Evolutionary conservation across 768 basidiomycete species (phyloP).

Genomic region (Leucocoprinus birnbaumii): DNA sequence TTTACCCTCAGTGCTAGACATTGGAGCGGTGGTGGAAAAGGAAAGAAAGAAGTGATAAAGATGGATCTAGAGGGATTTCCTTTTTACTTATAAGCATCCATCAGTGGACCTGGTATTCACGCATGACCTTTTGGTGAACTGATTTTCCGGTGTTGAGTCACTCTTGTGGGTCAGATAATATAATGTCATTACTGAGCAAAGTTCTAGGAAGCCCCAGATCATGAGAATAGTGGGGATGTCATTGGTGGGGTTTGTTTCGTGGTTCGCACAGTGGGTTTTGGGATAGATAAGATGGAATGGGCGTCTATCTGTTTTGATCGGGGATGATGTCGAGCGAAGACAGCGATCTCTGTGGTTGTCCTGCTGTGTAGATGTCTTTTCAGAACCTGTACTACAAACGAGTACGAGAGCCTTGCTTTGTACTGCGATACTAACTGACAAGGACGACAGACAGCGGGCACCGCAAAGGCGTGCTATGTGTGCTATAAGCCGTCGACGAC

Average conservation of each 20-base stretch:
- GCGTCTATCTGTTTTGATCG: not conserved
- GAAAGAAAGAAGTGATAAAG: constrained; percentile 20
- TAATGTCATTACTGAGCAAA: not conserved
- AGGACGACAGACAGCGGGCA: constrained; percentile 65
- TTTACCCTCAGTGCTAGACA: constrained; percentile 78
- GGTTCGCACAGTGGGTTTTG: constrained; percentile 4
- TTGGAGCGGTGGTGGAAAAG: constrained; percentile 28
- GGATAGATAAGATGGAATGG: constrained; percentile 1
- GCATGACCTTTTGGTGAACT: constrained; percentile 8
- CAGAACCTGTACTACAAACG: constrained; percentile 88
- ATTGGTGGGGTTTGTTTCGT: not conserved
- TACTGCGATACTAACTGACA: constrained; percentile 12
- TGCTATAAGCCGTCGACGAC: constrained; percentile 80
- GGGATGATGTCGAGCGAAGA: not conserved
- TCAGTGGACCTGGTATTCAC: not conserved
- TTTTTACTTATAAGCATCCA: constrained; percentile 1
- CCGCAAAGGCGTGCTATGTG: constrained; percentile 73
- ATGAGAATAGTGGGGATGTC: not conserved
- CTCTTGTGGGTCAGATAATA: not conserved
- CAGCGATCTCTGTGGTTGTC: not conserved
- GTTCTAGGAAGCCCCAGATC: not conserved
- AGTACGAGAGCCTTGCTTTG: constrained; percentile 40
- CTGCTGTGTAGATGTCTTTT: constrained; percentile 54
- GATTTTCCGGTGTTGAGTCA: constrained; percentile 2
- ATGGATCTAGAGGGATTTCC: constrained; percentile 5